Conservation (phyloP, 441 rosid genomes). For the Populus tomentosa region DNA sequence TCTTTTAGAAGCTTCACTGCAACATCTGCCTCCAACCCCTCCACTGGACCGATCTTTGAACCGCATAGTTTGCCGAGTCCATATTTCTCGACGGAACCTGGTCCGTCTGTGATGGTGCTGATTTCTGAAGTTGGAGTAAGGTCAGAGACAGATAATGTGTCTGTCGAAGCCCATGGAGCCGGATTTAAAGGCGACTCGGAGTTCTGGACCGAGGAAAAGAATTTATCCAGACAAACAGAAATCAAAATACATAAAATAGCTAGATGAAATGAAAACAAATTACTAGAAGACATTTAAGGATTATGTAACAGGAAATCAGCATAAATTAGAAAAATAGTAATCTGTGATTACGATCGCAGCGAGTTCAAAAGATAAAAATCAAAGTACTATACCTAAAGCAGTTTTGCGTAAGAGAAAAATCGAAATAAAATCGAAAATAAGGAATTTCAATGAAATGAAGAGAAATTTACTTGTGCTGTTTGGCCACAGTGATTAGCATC, state of each 20-base stretch:
- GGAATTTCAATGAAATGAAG: background rate
- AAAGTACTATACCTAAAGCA: background rate
- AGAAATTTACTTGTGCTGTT: conserved; percentile 14
- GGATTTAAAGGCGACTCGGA: conserved; percentile 1
- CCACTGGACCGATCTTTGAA: background rate
- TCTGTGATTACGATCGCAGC: background rate
- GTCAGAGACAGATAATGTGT: conserved; percentile 12
- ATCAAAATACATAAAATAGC: too few species aligned
- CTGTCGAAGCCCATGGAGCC: conserved; percentile 9
- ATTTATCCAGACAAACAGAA: background rate
- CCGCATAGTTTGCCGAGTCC: conserved; percentile 5
- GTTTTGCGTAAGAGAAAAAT: background rate
- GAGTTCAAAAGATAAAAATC: background rate
- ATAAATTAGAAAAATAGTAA: background rate
- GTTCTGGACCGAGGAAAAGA: conserved; percentile 17
- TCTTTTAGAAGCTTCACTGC: conserved; percentile 14
- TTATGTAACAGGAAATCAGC: background rate
- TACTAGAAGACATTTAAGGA: background rate
- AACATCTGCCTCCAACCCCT: conserved; percentile 22
- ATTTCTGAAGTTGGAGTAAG: conserved; percentile 15
- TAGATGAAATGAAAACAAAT: background rate
- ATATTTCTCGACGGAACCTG: background rate
- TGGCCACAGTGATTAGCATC: conserved; percentile 2
- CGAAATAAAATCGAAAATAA: too few species aligned
- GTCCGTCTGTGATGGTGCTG: background rate